phyloP scores from a whole-genome alignment of 106 monocot genomes.

The Apostasia shenzhenica region DNA sequence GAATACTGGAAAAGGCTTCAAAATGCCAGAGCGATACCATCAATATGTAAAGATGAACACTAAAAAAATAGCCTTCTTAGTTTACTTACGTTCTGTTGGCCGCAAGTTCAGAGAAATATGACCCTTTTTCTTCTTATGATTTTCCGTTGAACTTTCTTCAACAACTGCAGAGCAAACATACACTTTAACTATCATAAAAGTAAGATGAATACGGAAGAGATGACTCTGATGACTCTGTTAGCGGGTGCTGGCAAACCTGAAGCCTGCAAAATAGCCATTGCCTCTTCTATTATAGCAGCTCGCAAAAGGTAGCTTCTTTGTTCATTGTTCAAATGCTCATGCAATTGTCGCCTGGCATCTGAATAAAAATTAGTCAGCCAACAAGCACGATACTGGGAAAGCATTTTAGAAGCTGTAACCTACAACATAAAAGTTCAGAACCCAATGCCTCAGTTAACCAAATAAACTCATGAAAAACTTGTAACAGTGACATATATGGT shows the following conservation, averaged over 20 bases:
- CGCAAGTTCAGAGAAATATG: slow-evolving; percentile 66
- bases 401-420: background rate
- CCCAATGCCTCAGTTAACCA: background rate
- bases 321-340: slow-evolving; percentile 55
- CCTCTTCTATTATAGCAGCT: slow-evolving; percentile 69
- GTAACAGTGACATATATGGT: background rate
- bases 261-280: slow-evolving; percentile 37
- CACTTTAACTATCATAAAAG: background rate
- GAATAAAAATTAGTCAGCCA: slow-evolving; percentile 1
- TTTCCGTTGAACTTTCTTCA: slow-evolving; percentile 26
- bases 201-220: background rate
- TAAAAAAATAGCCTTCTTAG: background rate
- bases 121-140: slow-evolving; percentile 41
- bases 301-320: slow-evolving; percentile 46
- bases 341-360: slow-evolving; percentile 52
- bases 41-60: background rate
- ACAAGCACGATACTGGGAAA: background rate
- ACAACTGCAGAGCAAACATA: slow-evolving; percentile 15
- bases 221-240: background rate
- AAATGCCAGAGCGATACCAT: background rate
- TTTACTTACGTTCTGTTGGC: slow-evolving; percentile 78
- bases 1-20: too few species aligned
- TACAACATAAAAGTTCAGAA: too few species aligned
- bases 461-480: background rate
- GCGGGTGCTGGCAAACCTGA: slow-evolving; percentile 17